A percentile compares a stretch with the other conserved stretches of the same genome.
These are phyloP conservation scores for Colletotrichum spaethianum DNA, from an alignment of 2,329 filamentous ascomycete genomes.

Conservation along the genomic window DNA sequence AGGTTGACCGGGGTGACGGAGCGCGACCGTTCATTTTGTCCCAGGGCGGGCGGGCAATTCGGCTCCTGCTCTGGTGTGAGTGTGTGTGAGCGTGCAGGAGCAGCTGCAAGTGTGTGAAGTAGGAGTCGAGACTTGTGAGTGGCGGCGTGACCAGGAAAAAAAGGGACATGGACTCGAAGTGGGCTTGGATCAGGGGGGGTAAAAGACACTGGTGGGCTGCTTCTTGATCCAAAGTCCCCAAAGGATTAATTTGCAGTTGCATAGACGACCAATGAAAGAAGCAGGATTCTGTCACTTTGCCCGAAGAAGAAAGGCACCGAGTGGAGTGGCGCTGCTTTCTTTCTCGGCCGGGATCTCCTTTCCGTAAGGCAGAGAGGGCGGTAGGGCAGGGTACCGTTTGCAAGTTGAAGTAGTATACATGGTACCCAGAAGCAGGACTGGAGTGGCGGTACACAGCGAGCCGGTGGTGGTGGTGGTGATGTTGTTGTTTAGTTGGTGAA, in stretches of 20 bases:
- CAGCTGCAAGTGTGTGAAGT: not conserved
- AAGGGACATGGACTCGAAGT: constrained; percentile 1
- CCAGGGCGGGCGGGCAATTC: not conserved
- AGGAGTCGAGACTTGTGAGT: constrained; percentile 6
- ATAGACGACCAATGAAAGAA: constrained; percentile 21
- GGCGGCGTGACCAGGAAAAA: constrained; percentile 20
- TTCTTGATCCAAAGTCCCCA: constrained; percentile 20
- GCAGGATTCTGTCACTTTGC: constrained; percentile 18
- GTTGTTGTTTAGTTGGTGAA: not conserved
- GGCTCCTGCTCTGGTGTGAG: not conserved
- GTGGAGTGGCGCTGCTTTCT: constrained; percentile 34
- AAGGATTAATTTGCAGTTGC: constrained; percentile 27
- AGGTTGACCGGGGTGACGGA: constrained; percentile 18
- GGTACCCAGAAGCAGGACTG: not conserved
- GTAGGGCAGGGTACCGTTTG: not conserved
- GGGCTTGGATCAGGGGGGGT: constrained; percentile 8
- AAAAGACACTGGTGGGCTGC: not conserved
- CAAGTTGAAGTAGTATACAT: not conserved
- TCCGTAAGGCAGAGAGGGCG: constrained; percentile 24
- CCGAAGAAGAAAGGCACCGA: constrained; percentile 34
- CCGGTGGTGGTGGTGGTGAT: not conserved
- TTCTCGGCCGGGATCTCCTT: constrained; percentile 34
- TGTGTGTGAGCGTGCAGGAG: not conserved
- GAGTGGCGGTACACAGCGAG: not conserved
- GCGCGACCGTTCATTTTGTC: constrained; percentile 11